phyloP scores from a whole-genome alignment of 768 basidiomycete species.

The Lactarius deliciosus region DNA sequence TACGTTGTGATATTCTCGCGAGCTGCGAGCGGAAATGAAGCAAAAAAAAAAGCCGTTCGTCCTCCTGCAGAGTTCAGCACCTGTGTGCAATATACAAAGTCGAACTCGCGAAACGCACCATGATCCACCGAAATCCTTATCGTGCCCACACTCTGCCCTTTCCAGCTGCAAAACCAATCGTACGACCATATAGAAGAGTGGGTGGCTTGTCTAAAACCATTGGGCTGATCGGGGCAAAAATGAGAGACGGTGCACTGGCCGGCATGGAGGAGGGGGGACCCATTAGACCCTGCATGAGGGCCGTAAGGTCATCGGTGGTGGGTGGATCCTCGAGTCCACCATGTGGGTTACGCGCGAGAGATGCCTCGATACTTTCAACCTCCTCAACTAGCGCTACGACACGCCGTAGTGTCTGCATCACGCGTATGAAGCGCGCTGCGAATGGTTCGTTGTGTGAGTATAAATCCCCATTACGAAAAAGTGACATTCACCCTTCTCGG shows the following conservation, averaged over 20 bases:
- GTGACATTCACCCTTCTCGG: background rate
- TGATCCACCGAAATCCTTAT: conserved; percentile 1
- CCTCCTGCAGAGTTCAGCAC: conserved; percentile 22
- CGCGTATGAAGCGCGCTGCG: conserved; percentile 11
- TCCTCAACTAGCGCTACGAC: conserved; percentile 21
- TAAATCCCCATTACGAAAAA: background rate
- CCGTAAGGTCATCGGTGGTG: conserved; percentile 9
- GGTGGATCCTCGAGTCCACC: conserved; percentile 21
- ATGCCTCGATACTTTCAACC: conserved; percentile 1
- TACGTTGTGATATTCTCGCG: conserved; percentile 26
- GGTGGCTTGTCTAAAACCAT: conserved; percentile 1
- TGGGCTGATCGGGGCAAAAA: conserved; percentile 4
- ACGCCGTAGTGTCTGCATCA: conserved; percentile 14
- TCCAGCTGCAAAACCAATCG: conserved; percentile 8
- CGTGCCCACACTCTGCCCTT: conserved; percentile 1
- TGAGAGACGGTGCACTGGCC: conserved; percentile 1
- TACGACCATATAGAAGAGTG: conserved; percentile 3
- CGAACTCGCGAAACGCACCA: background rate
- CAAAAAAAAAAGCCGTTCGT: conserved; percentile 9
- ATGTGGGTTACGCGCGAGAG: conserved; percentile 9
- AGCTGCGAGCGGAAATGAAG: conserved; percentile 25
- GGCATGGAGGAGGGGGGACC: background rate
- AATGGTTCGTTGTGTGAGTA: background rate
- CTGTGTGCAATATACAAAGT: background rate
- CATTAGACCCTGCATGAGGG: conserved; percentile 21